A percentile compares a stretch with the other conserved stretches of the same genome.
These are phyloP conservation scores for Heritiera littoralis DNA, from an alignment of 345 rosid species.

Conservation along the genomic window DNA sequence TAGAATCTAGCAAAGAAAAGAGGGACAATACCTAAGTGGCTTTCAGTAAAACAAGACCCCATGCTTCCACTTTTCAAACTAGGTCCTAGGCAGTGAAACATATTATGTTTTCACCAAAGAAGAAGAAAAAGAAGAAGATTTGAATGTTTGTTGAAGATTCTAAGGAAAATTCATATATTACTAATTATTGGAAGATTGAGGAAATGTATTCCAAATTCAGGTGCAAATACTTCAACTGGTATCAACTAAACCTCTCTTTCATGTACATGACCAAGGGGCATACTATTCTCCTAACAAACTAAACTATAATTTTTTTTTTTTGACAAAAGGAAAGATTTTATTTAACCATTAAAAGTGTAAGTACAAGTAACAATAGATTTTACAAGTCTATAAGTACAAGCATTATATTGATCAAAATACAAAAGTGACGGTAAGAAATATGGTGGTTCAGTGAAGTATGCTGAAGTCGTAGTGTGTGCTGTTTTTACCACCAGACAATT, in stretches of 20 bases:
- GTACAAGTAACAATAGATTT: no score
- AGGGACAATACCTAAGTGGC: constrained; percentile 5
- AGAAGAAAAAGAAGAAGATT: background rate
- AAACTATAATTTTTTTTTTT: background rate
- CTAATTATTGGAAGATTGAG: background rate
- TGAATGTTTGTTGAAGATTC: background rate
- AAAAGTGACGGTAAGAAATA: no score
- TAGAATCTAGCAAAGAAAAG: background rate
- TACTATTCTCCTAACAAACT: background rate
- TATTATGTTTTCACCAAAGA: background rate
- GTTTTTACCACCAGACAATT: no score
- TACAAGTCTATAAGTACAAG: no score
- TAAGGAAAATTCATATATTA: background rate
- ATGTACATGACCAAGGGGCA: background rate
- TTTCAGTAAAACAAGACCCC: constrained; percentile 11
- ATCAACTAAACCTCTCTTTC: background rate
- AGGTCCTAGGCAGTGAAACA: background rate
- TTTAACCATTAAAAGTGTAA: no score
- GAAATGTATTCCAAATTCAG: background rate
- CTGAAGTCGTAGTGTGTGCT: no score
- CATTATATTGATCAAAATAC: no score
- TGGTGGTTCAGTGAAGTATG: no score
- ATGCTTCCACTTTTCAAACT: constrained; percentile 3
- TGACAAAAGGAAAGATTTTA: no score
- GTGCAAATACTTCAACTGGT: background rate